Percentiles rank a stretch among this genome's conserved stretches.
phyloP scores from a whole-genome alignment of 306 rosid genomes.

The Senna siamea region DNA sequence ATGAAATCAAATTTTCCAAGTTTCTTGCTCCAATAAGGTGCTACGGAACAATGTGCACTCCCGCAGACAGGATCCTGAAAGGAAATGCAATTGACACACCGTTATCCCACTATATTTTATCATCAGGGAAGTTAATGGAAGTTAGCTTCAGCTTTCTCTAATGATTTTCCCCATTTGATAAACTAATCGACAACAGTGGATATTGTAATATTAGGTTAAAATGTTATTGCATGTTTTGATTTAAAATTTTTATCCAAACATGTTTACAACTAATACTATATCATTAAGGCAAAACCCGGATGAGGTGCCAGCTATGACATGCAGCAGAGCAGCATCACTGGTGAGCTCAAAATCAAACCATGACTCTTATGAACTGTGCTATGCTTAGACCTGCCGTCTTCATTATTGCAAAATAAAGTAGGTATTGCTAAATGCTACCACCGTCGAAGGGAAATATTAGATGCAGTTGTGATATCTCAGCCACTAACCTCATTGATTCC shows the following conservation, averaged over 20 bases:
- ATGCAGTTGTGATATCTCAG: neutral
- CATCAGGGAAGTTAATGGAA: neutral
- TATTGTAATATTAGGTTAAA: neutral
- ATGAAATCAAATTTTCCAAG: constrained; percentile 66
- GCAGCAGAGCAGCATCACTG: neutral
- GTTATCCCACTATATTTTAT: neutral
- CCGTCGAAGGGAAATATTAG: constrained; percentile 5
- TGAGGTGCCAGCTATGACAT: neutral
- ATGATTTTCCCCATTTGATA: neutral
- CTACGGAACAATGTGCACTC: constrained; percentile 73
- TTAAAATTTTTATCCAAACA: neutral
- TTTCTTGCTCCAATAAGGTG: constrained; percentile 71
- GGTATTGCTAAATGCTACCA: neutral
- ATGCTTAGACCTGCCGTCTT: neutral
- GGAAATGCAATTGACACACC: neutral
- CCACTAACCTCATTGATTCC: constrained; percentile 71
- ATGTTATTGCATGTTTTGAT: neutral
- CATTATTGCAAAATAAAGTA: neutral
- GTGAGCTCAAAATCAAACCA: constrained; percentile 1
- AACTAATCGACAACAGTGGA: neutral
- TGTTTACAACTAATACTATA: neutral
- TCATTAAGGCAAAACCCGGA: neutral
- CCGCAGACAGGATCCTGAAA: constrained; percentile 73
- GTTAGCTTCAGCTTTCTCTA: neutral
- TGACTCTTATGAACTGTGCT: too few relatives aligned